Evolutionary conservation across 2,329 filamentous ascomycete species (phyloP), one percentile per base, ranked within the genome.

Genomic region (Leptographium lundbergii): DNA sequence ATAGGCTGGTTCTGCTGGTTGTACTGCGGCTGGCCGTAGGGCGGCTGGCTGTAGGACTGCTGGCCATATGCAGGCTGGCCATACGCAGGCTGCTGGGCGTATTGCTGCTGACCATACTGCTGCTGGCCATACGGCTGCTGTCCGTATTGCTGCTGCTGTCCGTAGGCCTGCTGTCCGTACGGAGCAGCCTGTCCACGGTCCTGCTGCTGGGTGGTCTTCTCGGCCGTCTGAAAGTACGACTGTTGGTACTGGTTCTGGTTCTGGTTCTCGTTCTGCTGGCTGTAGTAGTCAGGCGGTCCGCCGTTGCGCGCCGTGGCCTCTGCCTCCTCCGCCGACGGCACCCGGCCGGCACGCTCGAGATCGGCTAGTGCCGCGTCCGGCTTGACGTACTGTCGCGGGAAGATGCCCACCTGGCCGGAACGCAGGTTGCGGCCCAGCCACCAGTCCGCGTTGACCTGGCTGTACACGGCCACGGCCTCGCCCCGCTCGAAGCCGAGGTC

Each of bases 361-460:
- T 59, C 55, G 24, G 59, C 62, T 57, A 64, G 62, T 6, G 59
- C 62, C 19, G 61, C 61, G 71, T 87, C 84, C 65, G 87, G 79
- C 66, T 91, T 85, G 57, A 88, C 91, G 70, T 97, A 97, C 70
- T 82, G 90, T 66, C 87, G 83, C n/a, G 92, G 92, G 80, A 97
- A 97, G 70, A 97, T 96, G 66, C 92, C 92, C 74, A 95, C 89
- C 65, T 82, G 75, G 59, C 87, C 87, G 10, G 91, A 95, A 57
- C 90, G 84, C 68, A 86, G 77, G 73, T 95, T 96, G 66, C 82
- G 83, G 65, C 92, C 92, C 78, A 90, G 86, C 90, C 91, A 96
- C 92, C 92, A 97, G 73, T 97, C 91, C 63, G 86, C 84, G 73
- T 97, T 97, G 87, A 96, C 94, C 76, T 95, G 91, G 74, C 96